Evolutionary conservation across 2,329 filamentous ascomycete genomes (phyloP).

Genomic region (Dryadomyces quercus-mongolicae): DNA sequence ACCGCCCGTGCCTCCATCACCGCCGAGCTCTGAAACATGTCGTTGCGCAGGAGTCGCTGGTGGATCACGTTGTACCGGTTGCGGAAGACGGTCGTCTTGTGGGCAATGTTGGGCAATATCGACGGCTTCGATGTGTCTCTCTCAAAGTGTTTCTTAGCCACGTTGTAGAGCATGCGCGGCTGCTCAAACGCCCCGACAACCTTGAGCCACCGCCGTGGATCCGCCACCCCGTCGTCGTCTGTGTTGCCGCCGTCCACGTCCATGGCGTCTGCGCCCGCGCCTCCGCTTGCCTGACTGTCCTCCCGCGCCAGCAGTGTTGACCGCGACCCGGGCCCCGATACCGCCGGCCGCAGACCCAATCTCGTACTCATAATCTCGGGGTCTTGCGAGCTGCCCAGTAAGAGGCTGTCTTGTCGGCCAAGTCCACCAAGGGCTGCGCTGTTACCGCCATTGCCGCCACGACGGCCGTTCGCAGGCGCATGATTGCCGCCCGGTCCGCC

Average conservation of each 20-base stretch:
- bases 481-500: slow-evolving; percentile 24
- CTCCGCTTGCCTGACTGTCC: slow-evolving; percentile 55
- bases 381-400: slow-evolving; percentile 43
- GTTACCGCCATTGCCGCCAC: slow-evolving; percentile 18
- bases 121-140: slow-evolving; percentile 54
- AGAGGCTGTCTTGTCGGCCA: slow-evolving; percentile 51
- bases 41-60: slow-evolving; percentile 82
- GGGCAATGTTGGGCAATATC: slow-evolving; percentile 61
- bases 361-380: slow-evolving; percentile 40
- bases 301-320: slow-evolving; percentile 33
- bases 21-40: slow-evolving; percentile 77
- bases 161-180: slow-evolving; percentile 65
- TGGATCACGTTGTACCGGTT: slow-evolving; percentile 88
- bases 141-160: slow-evolving; percentile 82
- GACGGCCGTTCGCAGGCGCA: no score
- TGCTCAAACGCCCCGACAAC: slow-evolving; percentile 77
- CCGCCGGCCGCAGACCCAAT: slow-evolving; percentile 36
- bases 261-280: slow-evolving; percentile 45
- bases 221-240: slow-evolving; percentile 47
- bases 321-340: slow-evolving; percentile 8
- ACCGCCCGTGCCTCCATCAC: slow-evolving; percentile 48
- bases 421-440: slow-evolving; percentile 20
- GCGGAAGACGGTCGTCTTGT: slow-evolving; percentile 77
- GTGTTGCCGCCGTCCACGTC: slow-evolving; percentile 29
- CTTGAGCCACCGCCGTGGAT: slow-evolving; percentile 74